Evolutionary conservation across 2,329 filamentous ascomycete genomes (phyloP), one percentile per base, ranked within the genome.

Genomic region (Coniochaeta sp.): DNA sequence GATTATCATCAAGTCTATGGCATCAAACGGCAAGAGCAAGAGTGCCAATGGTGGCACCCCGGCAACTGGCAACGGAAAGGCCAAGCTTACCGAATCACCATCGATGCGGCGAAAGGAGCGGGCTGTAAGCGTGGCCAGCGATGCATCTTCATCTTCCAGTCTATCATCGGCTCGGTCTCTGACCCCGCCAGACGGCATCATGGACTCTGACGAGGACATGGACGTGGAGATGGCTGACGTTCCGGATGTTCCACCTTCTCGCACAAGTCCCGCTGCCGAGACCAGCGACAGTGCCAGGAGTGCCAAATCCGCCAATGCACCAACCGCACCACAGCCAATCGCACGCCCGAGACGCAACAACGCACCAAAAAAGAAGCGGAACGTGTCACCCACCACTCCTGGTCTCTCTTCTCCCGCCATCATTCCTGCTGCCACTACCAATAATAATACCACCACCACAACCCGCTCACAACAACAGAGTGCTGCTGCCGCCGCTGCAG

Each of bases 91-190:
- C n/a, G 45, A 56, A 9, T 60, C 60, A 38, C 59, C 63, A 1
- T 56, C 55, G 51, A 59, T 55, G 16, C 53, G 57, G 30, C 56
- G 57, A 42, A 60, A 35, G 18, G 18, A 52, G 24, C 59, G 61
- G 42, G 58, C 55, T 20, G 24, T 14, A 1, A 48, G 45, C 45
- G 20, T 31, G 6, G 13, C 7, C 6, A 38, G 27, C 13, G 51
- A 53, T 24, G 66, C 64, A 12, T 45, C 57, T 12, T 63, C 58
- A 54, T 55, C 55, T 16, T 68, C 66, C n/a, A 65, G 65, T n/a
- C 61, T 69, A 9, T 68, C 66, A 9, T 63, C 64, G 49, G 61
- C 61, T 6, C 57, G 57, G 42, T 67, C 66, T 7, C 31, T 65
- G 49, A 59, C 61, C 35, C 60, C 63, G 33, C 63, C 63, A 1